A percentile compares a stretch with the other conserved stretches of the same genome.
These are phyloP conservation scores for Lonicera japonica DNA, from an alignment of 129 eudicot species.

Conservation along the genomic window DNA sequence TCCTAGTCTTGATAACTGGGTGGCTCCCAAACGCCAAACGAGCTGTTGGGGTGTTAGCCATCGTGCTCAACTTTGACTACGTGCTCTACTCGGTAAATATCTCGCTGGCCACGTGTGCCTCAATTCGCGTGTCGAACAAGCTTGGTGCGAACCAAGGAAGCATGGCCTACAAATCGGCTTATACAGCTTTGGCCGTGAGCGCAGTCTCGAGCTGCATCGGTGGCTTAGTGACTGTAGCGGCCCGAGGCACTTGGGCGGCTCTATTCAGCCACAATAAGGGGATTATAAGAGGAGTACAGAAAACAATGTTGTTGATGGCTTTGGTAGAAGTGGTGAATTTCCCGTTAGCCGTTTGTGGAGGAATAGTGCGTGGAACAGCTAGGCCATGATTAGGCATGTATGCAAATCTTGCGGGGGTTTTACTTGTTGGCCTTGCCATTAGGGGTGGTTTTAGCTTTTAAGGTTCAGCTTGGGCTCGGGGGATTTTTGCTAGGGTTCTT, in stretches of 20 bases:
- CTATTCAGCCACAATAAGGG: slow-evolving; percentile 33
- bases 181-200: slow-evolving; percentile 14
- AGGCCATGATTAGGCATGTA: slow-evolving; percentile 41
- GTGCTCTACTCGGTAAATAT: slow-evolving; percentile 40
- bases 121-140: slow-evolving; percentile 39
- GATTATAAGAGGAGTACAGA: slow-evolving; percentile 31
- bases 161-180: slow-evolving; percentile 28
- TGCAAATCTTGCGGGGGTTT: slow-evolving; percentile 39
- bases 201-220: slow-evolving; percentile 27
- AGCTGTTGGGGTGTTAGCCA: slow-evolving; percentile 36
- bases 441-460: slow-evolving; percentile 32
- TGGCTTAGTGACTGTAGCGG: slow-evolving; percentile 22
- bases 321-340: slow-evolving; percentile 33
- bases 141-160: slow-evolving; percentile 31
- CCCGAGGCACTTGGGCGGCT: slow-evolving; percentile 31
- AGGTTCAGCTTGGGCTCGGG: slow-evolving; percentile 32
- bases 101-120: slow-evolving; percentile 41
- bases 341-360: slow-evolving; percentile 42
- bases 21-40: slow-evolving; percentile 34
- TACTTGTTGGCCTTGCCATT: slow-evolving; percentile 46
- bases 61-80: slow-evolving; percentile 45
- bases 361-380: slow-evolving; percentile 55
- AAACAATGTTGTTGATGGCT: slow-evolving; percentile 42
- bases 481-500: slow-evolving; percentile 42
- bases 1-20: slow-evolving; percentile 38